A percentile compares a stretch with the other conserved stretches of the same genome.
phyloP scores from a whole-genome alignment of 257 asterid species.

The Solanum peruvianum region DNA sequence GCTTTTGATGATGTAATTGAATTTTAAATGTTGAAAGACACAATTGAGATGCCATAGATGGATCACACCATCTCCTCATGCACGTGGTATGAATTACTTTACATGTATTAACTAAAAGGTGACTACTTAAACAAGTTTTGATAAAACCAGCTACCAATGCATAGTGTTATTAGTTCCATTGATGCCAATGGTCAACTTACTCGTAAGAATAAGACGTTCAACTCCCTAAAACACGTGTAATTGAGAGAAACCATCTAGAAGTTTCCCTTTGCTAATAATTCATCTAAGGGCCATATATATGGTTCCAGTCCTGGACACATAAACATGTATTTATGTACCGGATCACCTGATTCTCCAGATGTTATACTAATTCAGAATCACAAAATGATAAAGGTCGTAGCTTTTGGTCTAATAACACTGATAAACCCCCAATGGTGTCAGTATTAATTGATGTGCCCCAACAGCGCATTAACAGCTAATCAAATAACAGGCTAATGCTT shows the following conservation, averaged over 20 bases:
- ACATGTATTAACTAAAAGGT: background rate
- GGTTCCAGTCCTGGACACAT: background rate
- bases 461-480: background rate
- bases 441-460: background rate
- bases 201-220: no score
- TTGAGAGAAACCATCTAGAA: background rate
- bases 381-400: background rate
- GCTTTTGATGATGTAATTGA: background rate
- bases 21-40: background rate
- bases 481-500: background rate
- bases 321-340: background rate
- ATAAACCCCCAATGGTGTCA: background rate
- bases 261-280: background rate
- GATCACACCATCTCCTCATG: background rate
- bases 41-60: background rate
- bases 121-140: background rate
- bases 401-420: background rate
- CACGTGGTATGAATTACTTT: background rate
- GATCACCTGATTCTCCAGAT: background rate
- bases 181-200: background rate
- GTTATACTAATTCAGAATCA: background rate
- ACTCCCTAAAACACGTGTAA: no score
- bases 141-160: background rate
- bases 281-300: background rate
- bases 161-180: background rate